Base-by-base conservation (phyloP, 2,329 filamentous ascomycete genomes). In the Ciborinia camelliae region DNA sequence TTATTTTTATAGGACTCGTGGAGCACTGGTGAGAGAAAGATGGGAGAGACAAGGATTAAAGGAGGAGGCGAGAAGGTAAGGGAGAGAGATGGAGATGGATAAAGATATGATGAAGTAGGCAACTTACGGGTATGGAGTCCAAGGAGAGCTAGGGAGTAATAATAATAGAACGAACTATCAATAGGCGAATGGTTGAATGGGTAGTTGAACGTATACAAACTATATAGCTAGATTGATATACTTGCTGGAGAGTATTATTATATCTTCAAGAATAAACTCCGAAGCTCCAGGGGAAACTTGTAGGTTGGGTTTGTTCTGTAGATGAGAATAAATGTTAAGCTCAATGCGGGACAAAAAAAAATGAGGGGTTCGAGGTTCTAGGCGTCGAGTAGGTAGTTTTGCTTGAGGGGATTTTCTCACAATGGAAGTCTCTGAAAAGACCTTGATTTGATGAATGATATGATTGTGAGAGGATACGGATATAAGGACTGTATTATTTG, bases 291-390 rank as follows among this genome's bases (percentile, higher is more conserved):
- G 18, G 20, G 23, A 18, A 41, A 55, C 3, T 5, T 1, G 52
- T 20, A 3, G 7, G n/a, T 52, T 18, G 26, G 26, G 4, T 47
- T n/a, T n/a, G 6, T 12, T 18, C 23, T 30, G 23, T 48, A 18
- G n/a, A 20, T n/a, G 9, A 39, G 37, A 20, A 28, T 51, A 18
- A 26, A 41, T 41, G 47, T 28, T n/a, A 39, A 52, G 47, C 32
- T 53, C 45, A n/a, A 62, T 52, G 59, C 59, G 47, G 59, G 47
- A 43, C 47, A 30, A 39, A 15, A 62, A 30, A 39, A 15, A 62
- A 62, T 53, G 59, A 62, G 59, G 47, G 59, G 59, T 43, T 62
- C 35, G 26, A 62, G 9, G 15, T 53, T 41, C 47, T 53, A 28
- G 45, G 59, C 35, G 48, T 41, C 14, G 2, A 54, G n/a, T 41